Evolutionary conservation across 352 stramenopile genomes (phyloP).

Genomic region (Phytophthora quininea): DNA sequence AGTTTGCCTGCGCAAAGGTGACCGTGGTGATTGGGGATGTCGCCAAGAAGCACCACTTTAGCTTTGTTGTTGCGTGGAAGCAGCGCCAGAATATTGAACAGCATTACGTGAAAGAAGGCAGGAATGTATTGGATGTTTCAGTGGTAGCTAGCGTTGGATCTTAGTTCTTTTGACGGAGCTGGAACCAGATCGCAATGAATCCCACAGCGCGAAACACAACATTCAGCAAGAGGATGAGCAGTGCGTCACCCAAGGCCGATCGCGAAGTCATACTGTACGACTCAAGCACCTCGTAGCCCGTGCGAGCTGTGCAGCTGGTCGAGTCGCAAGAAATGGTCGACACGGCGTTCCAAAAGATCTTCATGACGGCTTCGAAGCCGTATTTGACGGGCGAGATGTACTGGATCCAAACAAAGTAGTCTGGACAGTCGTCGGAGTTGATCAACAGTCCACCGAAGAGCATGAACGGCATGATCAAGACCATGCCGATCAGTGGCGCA

Average conservation of each 20-base stretch:
- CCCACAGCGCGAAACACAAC: neutral
- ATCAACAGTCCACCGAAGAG: slow-evolving; percentile 55
- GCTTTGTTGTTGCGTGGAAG: neutral
- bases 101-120: too few relatives aligned
- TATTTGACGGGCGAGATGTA: slow-evolving; percentile 58
- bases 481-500: slow-evolving; percentile 39
- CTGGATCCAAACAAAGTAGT: slow-evolving; percentile 54
- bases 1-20: neutral
- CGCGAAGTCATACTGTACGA: neutral
- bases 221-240: neutral
- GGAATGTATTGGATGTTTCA: too few relatives aligned
- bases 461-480: slow-evolving; percentile 48
- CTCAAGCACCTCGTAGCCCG: neutral
- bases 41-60: neutral
- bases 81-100: too few relatives aligned
- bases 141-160: neutral
- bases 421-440: slow-evolving; percentile 43
- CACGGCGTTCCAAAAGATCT: slow-evolving; percentile 49
- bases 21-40: neutral
- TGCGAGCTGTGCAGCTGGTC: neutral
- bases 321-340: slow-evolving; percentile 39
- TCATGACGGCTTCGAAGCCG: slow-evolving; percentile 54
- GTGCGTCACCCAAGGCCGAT: neutral
- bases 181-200: neutral
- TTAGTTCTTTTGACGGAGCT: neutral